Evolutionary conservation across 2,329 filamentous ascomycete species (phyloP), one percentile per base, ranked within the genome.

Genomic region (Ascochyta clinopodiicola): DNA sequence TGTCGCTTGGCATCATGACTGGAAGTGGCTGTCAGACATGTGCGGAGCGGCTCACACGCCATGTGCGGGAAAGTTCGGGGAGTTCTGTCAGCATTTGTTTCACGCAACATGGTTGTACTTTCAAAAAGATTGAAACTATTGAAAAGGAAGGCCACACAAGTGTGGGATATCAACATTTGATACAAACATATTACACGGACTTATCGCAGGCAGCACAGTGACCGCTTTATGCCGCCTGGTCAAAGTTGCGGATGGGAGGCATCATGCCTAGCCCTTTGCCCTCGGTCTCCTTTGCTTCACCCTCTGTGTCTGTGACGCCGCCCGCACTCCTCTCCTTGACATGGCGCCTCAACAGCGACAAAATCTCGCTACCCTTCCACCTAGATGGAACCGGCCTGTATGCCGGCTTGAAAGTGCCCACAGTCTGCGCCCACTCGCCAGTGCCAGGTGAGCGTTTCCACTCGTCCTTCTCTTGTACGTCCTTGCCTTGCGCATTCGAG

Each of bases 381-480:
- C 94, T 84, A 66, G 80, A 78, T 12, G 95, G 95, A 54, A 98
- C 93, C 35, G 94, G 94, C 51, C 94, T 83, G 78, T 97, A 97
- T 32, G 93, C 92, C 27, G 94, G 92, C 82, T 91, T 94, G 78
- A 96, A 97, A 21, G 91, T 93, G 29, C 95, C 95, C 5, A 97
- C 84, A 0, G 95, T 99, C 83, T 98, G 94, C 59, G 92, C 91
- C 95, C 95, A 99, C 80, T 99, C 95, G 59, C 93, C 92, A 51
- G 77, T 82, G 21, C 79, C 82, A 47, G 81, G 80, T 39, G 79
- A 78, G 52, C 80, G 77, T 67, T 81, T 81, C 81, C 79, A 82
- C 44, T 74, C 72, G 46, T 79, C 77, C 56, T 80, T 75, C 24
- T 68, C 72, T 54, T 76, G 74, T 51, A 80, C 77, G 3, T 71